Conservation (phyloP, 179 eudicot genomes). For the Corrigiola litoralis region DNA sequence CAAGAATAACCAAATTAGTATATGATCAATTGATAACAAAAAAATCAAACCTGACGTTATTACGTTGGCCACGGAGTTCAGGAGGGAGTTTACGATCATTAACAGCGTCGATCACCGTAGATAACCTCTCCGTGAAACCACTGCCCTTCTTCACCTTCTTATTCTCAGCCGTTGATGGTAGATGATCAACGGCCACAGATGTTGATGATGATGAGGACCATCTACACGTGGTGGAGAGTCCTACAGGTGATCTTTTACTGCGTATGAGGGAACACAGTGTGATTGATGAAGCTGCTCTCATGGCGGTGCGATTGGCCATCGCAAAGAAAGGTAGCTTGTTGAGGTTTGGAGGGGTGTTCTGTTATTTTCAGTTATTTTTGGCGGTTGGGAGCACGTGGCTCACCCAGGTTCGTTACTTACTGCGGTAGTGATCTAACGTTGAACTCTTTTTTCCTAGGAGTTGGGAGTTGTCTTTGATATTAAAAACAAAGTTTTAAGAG, state of each 20-base stretch:
- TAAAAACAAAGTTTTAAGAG: too few species aligned
- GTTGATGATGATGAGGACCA: neutral
- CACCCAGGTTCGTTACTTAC: neutral
- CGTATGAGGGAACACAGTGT: neutral
- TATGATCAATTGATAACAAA: too few species aligned
- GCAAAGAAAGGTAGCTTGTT: neutral
- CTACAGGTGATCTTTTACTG: neutral
- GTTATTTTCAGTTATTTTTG: neutral
- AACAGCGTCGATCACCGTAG: constrained; percentile 6
- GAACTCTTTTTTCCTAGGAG: too few species aligned
- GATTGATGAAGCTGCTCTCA: constrained; percentile 1
- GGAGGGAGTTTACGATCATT: constrained; percentile 13
- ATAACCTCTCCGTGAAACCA: neutral
- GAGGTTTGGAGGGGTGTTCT: neutral
- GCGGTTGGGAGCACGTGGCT: neutral
- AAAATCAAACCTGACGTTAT: constrained; percentile 4
- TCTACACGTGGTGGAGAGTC: neutral
- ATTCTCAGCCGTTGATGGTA: neutral
- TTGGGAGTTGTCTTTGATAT: too few species aligned
- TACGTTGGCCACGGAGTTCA: constrained; percentile 8
- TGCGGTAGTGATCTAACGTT: too few species aligned
- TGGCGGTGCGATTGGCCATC: constrained; percentile 9
- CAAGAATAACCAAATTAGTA: too few species aligned
- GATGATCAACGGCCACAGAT: constrained; percentile 3
- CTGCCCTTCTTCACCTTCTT: neutral